These are phyloP conservation scores for Tylopilus sp. DNA, from an alignment of 768 basidiomycete species.

Conservation along the genomic window DNA sequence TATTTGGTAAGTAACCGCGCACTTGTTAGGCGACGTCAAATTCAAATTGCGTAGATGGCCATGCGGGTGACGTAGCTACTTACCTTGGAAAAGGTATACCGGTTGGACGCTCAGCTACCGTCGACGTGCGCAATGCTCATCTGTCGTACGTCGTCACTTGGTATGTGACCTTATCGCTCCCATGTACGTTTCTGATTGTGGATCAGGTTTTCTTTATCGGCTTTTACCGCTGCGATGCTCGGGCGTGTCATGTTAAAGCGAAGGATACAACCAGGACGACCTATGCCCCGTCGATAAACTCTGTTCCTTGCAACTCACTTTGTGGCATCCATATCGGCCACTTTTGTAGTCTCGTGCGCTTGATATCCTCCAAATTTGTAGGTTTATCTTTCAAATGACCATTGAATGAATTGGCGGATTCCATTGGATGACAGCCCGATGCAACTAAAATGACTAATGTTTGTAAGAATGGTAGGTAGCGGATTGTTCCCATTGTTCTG, in stretches of 20 bases:
- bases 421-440: background rate
- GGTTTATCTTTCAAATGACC: background rate
- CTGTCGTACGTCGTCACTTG: conserved; percentile 94
- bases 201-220: conserved; percentile 83
- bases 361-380: background rate
- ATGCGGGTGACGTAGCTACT: conserved; percentile 66
- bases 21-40: background rate
- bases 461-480: conserved; percentile 7
- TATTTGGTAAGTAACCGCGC: conserved; percentile 64
- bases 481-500: conserved; percentile 7
- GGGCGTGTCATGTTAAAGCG: conserved; percentile 59
- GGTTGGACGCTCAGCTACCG: conserved; percentile 74
- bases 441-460: conserved; percentile 3
- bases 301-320: background rate
- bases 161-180: conserved; percentile 39
- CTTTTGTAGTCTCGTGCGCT: conserved; percentile 5
- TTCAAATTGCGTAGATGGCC: conserved; percentile 59
- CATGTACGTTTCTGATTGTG: conserved; percentile 11
- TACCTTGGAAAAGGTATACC: conserved; percentile 71
- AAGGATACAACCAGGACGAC: conserved; percentile 43
- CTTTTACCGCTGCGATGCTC: conserved; percentile 83
- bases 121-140: conserved; percentile 92
- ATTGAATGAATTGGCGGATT: background rate
- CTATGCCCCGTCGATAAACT: conserved; percentile 49
- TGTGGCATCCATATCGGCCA: background rate